phyloP scores from a whole-genome alignment of 768 basidiomycete species.

The Suillus sp. region DNA sequence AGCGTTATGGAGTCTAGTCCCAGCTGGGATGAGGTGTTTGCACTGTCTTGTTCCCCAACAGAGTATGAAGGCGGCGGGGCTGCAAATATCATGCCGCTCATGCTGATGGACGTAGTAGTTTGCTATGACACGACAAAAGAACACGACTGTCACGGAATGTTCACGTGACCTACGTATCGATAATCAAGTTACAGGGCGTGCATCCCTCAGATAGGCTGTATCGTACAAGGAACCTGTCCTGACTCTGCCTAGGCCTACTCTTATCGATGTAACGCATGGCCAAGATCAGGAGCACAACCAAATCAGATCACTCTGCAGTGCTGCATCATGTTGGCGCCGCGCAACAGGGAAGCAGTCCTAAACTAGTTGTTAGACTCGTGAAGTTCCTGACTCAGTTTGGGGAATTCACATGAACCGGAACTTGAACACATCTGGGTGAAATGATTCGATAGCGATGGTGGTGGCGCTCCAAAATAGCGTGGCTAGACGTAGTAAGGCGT shows the following conservation, averaged over 20 bases:
- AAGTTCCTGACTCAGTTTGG: background rate
- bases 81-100: constrained; percentile 38
- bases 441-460: background rate
- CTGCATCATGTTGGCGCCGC: background rate
- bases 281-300: background rate
- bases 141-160: background rate
- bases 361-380: background rate
- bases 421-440: background rate
- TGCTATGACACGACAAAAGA: background rate
- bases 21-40: constrained; percentile 37
- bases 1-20: constrained; percentile 76
- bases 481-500: background rate
- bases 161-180: background rate
- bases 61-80: constrained; percentile 29
- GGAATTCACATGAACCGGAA: constrained; percentile 1
- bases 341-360: background rate
- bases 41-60: constrained; percentile 35
- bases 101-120: constrained; percentile 10
- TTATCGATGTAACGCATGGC: constrained; percentile 4
- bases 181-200: too few species aligned
- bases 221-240: background rate
- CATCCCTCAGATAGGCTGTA: background rate
- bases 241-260: too few species aligned
- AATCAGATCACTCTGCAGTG: background rate
- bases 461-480: background rate